Evolutionary conservation across 2,329 filamentous ascomycete genomes (phyloP), one percentile per base, ranked within the genome.

Genomic region (Calonectria henricotiae): DNA sequence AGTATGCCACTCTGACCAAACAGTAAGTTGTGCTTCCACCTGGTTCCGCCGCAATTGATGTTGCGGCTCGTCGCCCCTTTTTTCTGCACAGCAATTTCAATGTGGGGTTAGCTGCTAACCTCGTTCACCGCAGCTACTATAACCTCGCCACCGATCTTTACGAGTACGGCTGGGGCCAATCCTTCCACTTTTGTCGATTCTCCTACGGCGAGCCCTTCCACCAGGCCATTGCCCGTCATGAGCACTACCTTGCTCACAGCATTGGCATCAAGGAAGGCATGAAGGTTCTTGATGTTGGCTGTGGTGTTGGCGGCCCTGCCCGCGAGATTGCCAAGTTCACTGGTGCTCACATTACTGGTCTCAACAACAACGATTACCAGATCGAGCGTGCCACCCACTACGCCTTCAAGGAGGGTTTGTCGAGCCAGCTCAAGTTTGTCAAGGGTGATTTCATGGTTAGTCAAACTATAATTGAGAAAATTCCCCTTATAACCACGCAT

Each of bases 301-400:
- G 96, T 79, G 96, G 96, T 89, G 95, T 98, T 66, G 96, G 96
- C 79, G 96, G 96, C 55, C 96, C 96, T 25, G 96, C 96, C 7
- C 91, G 95, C 72, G 95, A 98, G 86, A 98, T 99, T 79, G 94
- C 94, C 85, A 97, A 97, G 85, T 99, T 99, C 86, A 93, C 94
- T 12, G 96, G 94, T 71, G 93, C 90, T 77, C 94, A 98, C 78
- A 89, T 98, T 73, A 92, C 94, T 27, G 96, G 96, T 49, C 86
- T 98, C 82, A 99, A 98, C 91, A 98, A 98, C 91, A 98, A 98
- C 84, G 94, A 98, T 86, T 99, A 99, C 87, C 96, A 98, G 86
- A 98, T 98, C 75, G 90, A 98, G 82, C 94, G 96, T 75, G 96
- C 95, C n/a, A 95, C 91, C 15, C 87, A 89, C 65, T 98, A 98